A percentile compares a stretch with the other conserved stretches of the same genome.
phyloP scores from a whole-genome alignment of 2,329 filamentous ascomycete genomes.

The Alternaria rosae region DNA sequence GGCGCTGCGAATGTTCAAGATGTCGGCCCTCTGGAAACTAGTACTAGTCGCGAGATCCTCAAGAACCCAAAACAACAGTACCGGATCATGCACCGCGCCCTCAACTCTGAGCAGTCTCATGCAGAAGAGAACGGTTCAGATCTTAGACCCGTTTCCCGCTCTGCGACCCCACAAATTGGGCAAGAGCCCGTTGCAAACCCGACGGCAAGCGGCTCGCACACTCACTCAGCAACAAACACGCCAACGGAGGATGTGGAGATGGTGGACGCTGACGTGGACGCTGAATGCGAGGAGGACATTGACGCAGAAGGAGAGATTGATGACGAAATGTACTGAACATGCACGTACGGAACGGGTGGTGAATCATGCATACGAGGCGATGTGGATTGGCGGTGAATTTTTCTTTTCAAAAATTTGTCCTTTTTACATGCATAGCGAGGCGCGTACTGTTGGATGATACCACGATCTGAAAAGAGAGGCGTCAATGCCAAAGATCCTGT shows the following conservation, averaged over 20 bases:
- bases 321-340: slow-evolving; percentile 18
- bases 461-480: neutral
- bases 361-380: neutral
- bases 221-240: neutral
- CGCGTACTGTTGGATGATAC: slow-evolving; percentile 2
- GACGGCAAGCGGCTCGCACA: neutral
- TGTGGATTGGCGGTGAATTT: neutral
- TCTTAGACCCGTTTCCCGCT: neutral
- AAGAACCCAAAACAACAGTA: slow-evolving; percentile 32
- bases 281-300: slow-evolving; percentile 19
- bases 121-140: neutral
- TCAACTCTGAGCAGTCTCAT: slow-evolving; percentile 2
- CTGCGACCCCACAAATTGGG: neutral
- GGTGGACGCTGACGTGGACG: slow-evolving; percentile 16
- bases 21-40: neutral
- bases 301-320: slow-evolving; percentile 37
- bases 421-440: slow-evolving; percentile 23
- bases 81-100: slow-evolving; percentile 21
- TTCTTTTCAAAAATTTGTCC: neutral
- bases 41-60: slow-evolving; percentile 20
- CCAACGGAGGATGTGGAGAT: slow-evolving; percentile 17
- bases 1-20: neutral
- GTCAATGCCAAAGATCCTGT: neutral
- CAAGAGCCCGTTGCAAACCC: neutral
- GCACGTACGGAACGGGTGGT: neutral